Percentiles rank a stretch among this genome's conserved stretches.
Evolutionary conservation across 805 yeast species (phyloP).

Genomic region (Metschnikowia sp.): DNA sequence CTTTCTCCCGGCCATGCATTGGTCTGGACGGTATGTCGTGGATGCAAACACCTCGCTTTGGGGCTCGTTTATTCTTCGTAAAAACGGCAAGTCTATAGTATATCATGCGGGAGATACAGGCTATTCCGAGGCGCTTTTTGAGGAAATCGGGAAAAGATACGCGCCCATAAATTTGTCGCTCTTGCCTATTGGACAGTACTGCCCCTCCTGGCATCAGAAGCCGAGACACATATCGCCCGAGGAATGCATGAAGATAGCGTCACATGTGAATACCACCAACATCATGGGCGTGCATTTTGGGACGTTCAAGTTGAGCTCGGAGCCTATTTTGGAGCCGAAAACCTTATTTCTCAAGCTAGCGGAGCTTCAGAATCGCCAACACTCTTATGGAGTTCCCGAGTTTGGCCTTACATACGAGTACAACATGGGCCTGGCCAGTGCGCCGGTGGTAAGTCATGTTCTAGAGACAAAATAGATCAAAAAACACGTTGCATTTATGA

Average conservation of each 20-base stretch:
- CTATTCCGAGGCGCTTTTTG: constrained; percentile 69
- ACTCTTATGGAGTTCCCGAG: constrained; percentile 59
- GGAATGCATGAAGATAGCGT: constrained; percentile 68
- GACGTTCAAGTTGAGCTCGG: constrained; percentile 85
- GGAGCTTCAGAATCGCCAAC: constrained; percentile 26
- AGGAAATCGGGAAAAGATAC: constrained; percentile 56
- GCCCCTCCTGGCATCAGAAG: constrained; percentile 90
- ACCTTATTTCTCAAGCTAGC: constrained; percentile 51
- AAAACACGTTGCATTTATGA: background rate
- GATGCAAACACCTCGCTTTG: constrained; percentile 83
- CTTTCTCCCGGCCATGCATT: constrained; percentile 93
- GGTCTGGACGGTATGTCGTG: constrained; percentile 84
- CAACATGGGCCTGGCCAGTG: constrained; percentile 24
- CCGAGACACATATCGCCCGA: constrained; percentile 85
- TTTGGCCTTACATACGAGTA: constrained; percentile 70
- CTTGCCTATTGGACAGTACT: constrained; percentile 92
- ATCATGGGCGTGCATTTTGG: constrained; percentile 97
- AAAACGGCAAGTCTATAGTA: constrained; percentile 65
- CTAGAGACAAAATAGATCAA: background rate
- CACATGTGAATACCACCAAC: constrained; percentile 55
- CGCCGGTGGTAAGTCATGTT: constrained; percentile 1
- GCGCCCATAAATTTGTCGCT: constrained; percentile 62
- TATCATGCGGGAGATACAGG: constrained; percentile 98
- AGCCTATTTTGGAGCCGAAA: constrained; percentile 83
- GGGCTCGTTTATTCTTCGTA: constrained; percentile 78